These are phyloP conservation scores for Drechslerella coelobrocha DNA, from an alignment of 2,329 filamentous ascomycete species.

Conservation along the genomic window DNA sequence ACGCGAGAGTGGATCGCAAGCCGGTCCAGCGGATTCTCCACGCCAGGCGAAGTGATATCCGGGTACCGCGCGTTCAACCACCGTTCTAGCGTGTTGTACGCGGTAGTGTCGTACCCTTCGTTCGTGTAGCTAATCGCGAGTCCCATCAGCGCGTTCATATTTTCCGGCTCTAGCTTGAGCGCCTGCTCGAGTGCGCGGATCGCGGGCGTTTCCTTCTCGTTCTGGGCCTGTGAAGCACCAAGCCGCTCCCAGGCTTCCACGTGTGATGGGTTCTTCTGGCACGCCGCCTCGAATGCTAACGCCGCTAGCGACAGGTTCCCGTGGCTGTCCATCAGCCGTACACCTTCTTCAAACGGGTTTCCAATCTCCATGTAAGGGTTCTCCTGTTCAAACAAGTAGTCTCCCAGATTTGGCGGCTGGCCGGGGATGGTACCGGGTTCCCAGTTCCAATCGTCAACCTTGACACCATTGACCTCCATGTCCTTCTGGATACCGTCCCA, in stretches of 20 bases:
- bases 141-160: conserved; percentile 89
- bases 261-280: conserved; percentile 85
- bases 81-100: conserved; percentile 92
- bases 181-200: conserved; percentile 93
- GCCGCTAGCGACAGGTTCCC: conserved; percentile 93
- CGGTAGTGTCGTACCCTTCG: conserved; percentile 96
- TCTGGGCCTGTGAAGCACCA: conserved; percentile 91
- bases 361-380: conserved; percentile 82
- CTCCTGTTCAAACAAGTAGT: conserved; percentile 93
- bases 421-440: conserved; percentile 60
- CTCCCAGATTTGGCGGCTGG: conserved; percentile 71
- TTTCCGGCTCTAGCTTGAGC: conserved; percentile 83
- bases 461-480: conserved; percentile 67
- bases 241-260: conserved; percentile 93
- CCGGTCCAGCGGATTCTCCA: conserved; percentile 92
- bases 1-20: conserved; percentile 88
- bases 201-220: conserved; percentile 96
- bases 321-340: conserved; percentile 89
- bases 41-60: conserved; percentile 73
- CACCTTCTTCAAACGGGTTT: conserved; percentile 90
- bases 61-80: conserved; percentile 98
- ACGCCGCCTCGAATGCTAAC: conserved; percentile 92
- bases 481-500: conserved; percentile 79
- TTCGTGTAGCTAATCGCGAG: conserved; percentile 97
- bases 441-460: conserved; percentile 83